phyloP scores from a whole-genome alignment of 2,329 filamentous ascomycete genomes.

The Xylaria sp. region DNA sequence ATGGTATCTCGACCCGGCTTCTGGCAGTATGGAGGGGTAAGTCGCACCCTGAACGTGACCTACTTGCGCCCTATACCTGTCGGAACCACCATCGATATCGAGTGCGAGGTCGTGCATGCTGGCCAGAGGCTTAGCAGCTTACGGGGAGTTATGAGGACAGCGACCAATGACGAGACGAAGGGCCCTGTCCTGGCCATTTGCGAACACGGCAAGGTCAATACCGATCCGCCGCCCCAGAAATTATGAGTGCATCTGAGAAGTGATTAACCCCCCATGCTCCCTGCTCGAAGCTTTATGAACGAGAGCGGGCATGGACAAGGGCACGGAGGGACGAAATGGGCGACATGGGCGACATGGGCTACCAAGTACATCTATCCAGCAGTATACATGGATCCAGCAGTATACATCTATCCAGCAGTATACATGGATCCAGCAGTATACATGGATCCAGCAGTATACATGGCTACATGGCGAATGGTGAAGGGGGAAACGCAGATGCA shows the following conservation, averaged over 20 bases:
- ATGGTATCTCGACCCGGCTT: conserved; percentile 68
- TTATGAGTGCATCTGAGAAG: conserved; percentile 19
- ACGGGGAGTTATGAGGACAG: conserved; percentile 58
- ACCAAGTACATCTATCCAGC: too few species aligned
- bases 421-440: too few species aligned
- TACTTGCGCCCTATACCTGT: conserved; percentile 71
- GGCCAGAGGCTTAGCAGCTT: conserved; percentile 59
- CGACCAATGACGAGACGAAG: conserved; percentile 49
- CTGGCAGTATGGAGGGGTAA: conserved; percentile 72
- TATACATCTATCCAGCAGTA: too few species aligned
- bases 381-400: too few species aligned
- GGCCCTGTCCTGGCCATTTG: conserved; percentile 60
- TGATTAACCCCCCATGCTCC: conserved; percentile 24
- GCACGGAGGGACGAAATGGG: conserved; percentile 21
- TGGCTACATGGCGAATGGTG: neutral
- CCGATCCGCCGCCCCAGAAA: conserved; percentile 53
- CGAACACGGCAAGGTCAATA: conserved; percentile 66
- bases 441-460: neutral
- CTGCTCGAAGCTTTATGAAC: conserved; percentile 7
- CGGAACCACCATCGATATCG: conserved; percentile 58
- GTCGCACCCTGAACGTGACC: conserved; percentile 72
- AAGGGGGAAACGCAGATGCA: neutral
- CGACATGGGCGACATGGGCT: conserved; percentile 5
- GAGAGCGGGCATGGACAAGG: conserved; percentile 21
- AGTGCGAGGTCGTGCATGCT: conserved; percentile 59